Percentiles rank a stretch among this genome's conserved stretches.
Conservation (phyloP, 176 grass and related monocot species). For the Ampelocalamus luodianensis region DNA sequence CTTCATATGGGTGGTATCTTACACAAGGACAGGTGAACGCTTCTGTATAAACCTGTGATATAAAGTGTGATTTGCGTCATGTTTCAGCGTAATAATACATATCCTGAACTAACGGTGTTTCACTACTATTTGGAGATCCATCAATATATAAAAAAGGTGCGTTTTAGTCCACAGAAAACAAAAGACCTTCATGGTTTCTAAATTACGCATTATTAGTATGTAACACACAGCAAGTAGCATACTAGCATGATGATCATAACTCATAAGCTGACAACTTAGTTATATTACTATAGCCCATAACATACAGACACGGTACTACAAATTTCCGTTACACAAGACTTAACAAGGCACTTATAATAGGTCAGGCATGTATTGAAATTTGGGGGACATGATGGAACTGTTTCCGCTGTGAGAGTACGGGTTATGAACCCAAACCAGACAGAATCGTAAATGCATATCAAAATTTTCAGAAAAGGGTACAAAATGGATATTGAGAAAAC, state of each 20-base stretch:
- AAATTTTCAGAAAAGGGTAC: background rate
- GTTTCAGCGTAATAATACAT: background rate
- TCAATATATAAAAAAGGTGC: background rate
- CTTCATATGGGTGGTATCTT: conserved; percentile 80
- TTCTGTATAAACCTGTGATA: conserved; percentile 81
- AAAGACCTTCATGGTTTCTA: background rate
- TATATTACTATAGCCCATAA: background rate
- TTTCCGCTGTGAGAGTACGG: background rate
- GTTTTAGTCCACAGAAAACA: background rate
- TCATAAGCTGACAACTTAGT: background rate
- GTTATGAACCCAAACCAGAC: background rate
- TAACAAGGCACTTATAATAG: background rate
- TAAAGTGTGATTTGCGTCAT: background rate
- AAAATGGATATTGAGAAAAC: background rate
- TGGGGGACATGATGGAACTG: background rate
- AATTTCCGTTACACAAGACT: background rate
- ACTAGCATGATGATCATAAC: background rate
- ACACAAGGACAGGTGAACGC: conserved; percentile 86
- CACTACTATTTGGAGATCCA: background rate
- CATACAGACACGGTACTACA: background rate
- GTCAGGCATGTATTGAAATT: background rate
- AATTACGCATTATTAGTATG: background rate
- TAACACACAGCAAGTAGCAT: background rate
- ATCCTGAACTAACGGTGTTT: background rate
- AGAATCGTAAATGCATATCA: background rate